A percentile compares a stretch with the other conserved stretches of the same genome.
These are phyloP conservation scores for Sporisorium reilianum DNA, from an alignment of 1,284 basidiomycete genomes.

Conservation along the genomic window DNA sequence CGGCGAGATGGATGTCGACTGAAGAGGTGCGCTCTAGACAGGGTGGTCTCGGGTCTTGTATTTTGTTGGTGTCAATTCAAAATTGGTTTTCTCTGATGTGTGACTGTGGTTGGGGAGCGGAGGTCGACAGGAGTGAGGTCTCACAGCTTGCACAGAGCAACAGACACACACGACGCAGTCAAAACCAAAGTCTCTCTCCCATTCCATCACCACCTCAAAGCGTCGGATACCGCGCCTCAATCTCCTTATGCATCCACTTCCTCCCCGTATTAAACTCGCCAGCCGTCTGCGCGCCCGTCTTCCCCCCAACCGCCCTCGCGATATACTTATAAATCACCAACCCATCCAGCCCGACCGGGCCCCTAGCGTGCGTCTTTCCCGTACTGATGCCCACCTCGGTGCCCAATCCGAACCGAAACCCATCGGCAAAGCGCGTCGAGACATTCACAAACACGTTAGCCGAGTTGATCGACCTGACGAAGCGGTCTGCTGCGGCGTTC, in stretches of 20 bases:
- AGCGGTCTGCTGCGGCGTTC: constrained; percentile 75
- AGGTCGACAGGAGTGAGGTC: too few species aligned
- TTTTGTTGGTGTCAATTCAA: too few species aligned
- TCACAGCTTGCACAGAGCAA: too few species aligned
- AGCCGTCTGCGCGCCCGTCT: constrained; percentile 26
- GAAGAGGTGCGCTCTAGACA: too few species aligned
- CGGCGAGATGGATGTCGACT: constrained; percentile 68
- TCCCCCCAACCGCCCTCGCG: not conserved
- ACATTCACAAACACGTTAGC: constrained; percentile 96
- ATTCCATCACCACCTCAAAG: constrained; percentile 15
- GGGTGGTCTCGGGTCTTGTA: too few species aligned
- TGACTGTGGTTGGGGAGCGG: too few species aligned
- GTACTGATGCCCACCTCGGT: constrained; percentile 99
- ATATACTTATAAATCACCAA: constrained; percentile 68
- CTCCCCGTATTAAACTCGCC: constrained; percentile 30
- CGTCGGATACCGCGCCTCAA: constrained; percentile 23
- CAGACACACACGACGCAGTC: too few species aligned
- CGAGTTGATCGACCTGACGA: constrained; percentile 88
- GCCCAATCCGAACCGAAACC: constrained; percentile 95
- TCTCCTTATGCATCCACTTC: constrained; percentile 26
- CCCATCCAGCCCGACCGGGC: constrained; percentile 95
- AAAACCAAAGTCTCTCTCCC: too few species aligned
- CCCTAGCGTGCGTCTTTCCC: constrained; percentile 93
- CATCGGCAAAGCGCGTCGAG: constrained; percentile 94
- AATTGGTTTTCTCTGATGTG: too few species aligned